These are phyloP conservation scores for Sclerotinia glacialis DNA, from an alignment of 2,329 filamentous ascomycete species.

Conservation along the genomic window DNA sequence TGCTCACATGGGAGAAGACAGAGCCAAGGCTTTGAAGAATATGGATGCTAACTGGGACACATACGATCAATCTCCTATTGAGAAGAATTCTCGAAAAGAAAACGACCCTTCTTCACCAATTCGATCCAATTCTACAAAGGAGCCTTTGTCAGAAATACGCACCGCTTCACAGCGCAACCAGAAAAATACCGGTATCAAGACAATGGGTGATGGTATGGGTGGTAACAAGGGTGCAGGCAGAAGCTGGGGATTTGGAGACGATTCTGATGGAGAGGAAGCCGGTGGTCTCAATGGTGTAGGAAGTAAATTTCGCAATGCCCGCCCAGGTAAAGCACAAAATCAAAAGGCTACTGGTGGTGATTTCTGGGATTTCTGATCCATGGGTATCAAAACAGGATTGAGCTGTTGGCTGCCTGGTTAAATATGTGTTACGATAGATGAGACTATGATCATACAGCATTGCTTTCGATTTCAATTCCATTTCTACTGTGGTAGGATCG, in stretches of 20 bases:
- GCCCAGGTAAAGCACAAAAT: conserved; percentile 34
- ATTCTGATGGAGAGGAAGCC: conserved; percentile 46
- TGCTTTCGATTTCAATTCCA: background rate
- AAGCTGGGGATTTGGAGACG: conserved; percentile 57
- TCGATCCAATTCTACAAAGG: background rate
- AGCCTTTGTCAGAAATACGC: conserved; percentile 22
- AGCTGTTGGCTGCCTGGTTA: background rate
- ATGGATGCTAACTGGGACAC: conserved; percentile 64
- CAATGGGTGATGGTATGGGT: conserved; percentile 57
- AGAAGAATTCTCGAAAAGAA: conserved; percentile 40
- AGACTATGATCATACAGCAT: conserved; percentile 17
- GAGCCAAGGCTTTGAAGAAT: conserved; percentile 68
- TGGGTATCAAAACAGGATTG: background rate
- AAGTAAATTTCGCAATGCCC: conserved; percentile 31
- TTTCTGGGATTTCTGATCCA: conserved; percentile 41
- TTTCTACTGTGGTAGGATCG: background rate
- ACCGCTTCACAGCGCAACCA: conserved; percentile 29
- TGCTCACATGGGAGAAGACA: conserved; percentile 54
- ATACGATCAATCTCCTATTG: conserved; percentile 54
- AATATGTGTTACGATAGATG: conserved; percentile 17
- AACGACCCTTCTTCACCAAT: conserved; percentile 29
- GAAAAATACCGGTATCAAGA: conserved; percentile 32
- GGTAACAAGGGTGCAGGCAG: conserved; percentile 43
- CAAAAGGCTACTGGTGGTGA: conserved; percentile 38
- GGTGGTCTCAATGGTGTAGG: conserved; percentile 27